A percentile compares a stretch with the other conserved stretches of the same genome.
These are phyloP conservation scores for Gaillardinia entomophila DNA, from an alignment of 805 yeast genomes.

Conservation along the genomic window DNA sequence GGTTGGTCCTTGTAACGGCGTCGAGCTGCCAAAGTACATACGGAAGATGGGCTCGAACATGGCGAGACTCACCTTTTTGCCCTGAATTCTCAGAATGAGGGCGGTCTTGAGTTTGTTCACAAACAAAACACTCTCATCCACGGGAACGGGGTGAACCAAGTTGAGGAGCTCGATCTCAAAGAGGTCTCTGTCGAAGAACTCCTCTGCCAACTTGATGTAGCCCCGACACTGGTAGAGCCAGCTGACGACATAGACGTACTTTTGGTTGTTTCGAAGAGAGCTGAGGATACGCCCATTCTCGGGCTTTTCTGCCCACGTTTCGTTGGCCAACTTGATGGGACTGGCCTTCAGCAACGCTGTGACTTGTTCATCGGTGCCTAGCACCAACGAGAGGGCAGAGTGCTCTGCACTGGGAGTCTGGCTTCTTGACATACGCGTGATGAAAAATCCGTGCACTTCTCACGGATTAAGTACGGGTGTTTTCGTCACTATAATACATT, in stretches of 20 bases:
- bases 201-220: constrained; percentile 42
- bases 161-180: constrained; percentile 57
- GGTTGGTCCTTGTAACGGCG: constrained; percentile 23
- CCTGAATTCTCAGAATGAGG: constrained; percentile 35
- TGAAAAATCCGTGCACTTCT: background rate
- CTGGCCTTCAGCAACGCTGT: background rate
- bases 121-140: constrained; percentile 30
- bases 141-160: constrained; percentile 25
- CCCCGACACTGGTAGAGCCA: constrained; percentile 56
- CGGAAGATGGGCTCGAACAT: constrained; percentile 30
- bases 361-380: background rate
- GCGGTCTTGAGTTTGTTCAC: constrained; percentile 39
- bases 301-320: background rate
- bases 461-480: no score
- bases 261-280: constrained; percentile 9
- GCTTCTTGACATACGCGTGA: background rate
- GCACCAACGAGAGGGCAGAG: background rate
- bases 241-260: constrained; percentile 32
- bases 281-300: constrained; percentile 1
- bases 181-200: constrained; percentile 51
- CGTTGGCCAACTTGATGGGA: background rate
- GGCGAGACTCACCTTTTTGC: constrained; percentile 23
- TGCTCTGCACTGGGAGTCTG: background rate
- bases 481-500: background rate
- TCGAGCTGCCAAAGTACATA: constrained; percentile 26